These are phyloP conservation scores for Penicillium concentricum DNA, from an alignment of 2,329 filamentous ascomycete species.

Conservation along the genomic window DNA sequence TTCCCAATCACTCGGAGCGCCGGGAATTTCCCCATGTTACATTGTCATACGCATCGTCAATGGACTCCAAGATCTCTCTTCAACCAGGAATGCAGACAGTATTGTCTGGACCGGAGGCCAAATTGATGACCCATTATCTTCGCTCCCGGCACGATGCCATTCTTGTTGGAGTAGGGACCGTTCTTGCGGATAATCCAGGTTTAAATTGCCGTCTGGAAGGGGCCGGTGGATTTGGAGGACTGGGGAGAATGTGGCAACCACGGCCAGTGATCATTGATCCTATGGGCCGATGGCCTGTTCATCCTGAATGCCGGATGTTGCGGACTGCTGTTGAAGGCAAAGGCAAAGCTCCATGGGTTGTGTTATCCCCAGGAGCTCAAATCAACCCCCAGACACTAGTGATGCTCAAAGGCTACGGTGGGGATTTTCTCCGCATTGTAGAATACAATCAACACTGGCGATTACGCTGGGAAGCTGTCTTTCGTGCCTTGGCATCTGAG, in stretches of 20 bases:
- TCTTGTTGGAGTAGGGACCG: constrained; percentile 79
- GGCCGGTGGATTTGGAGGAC: constrained; percentile 56
- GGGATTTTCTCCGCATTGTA: constrained; percentile 45
- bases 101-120: constrained; percentile 78
- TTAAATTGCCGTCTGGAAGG: constrained; percentile 76
- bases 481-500: constrained; percentile 57
- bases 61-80: constrained; percentile 77
- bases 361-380: constrained; percentile 53
- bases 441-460: constrained; percentile 43
- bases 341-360: constrained; percentile 72
- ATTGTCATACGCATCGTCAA: constrained; percentile 85
- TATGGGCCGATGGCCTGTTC: constrained; percentile 67
- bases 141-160: constrained; percentile 81
- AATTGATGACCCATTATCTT: constrained; percentile 90
- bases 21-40: constrained; percentile 61
- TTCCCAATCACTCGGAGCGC: constrained; percentile 41
- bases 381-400: constrained; percentile 49
- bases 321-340: constrained; percentile 61
- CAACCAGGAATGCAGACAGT: constrained; percentile 76
- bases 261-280: constrained; percentile 82
- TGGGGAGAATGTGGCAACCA: constrained; percentile 62
- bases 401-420: constrained; percentile 48
- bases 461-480: constrained; percentile 64
- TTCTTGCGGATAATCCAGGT: constrained; percentile 78
- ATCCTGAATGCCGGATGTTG: constrained; percentile 62